These are phyloP conservation scores for Vaccinium myrtillus DNA, from an alignment of 148 eudicot species.

Conservation along the genomic window DNA sequence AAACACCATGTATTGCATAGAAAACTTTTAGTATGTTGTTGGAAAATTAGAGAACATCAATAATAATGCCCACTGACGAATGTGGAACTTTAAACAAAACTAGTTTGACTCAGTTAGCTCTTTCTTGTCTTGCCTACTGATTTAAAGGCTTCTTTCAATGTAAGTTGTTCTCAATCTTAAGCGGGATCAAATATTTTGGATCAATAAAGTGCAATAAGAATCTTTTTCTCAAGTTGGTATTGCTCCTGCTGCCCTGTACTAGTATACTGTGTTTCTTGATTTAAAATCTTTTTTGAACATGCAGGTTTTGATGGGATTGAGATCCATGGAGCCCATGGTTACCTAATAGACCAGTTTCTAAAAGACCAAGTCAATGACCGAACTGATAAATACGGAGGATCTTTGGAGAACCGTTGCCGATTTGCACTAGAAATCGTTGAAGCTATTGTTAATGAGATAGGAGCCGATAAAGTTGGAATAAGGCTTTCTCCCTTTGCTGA, in stretches of 20 bases:
- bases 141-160: neutral
- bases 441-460: conserved; percentile 15
- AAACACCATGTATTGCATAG: neutral
- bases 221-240: neutral
- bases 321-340: conserved; percentile 48
- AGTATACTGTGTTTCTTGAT: neutral
- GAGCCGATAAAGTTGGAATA: conserved; percentile 6
- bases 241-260: neutral
- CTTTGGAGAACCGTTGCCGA: conserved; percentile 12
- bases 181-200: neutral
- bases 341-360: conserved; percentile 43
- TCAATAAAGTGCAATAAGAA: neutral
- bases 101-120: neutral
- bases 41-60: neutral
- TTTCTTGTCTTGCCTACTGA: neutral
- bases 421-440: conserved; percentile 10
- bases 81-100: neutral
- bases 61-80: neutral
- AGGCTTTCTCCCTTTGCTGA: conserved; percentile 3
- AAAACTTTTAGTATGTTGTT: neutral
- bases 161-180: neutral
- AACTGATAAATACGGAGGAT: conserved; percentile 12
- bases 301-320: conserved; percentile 44
- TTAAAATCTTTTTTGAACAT: neutral
- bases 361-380: conserved; percentile 20